A percentile compares a stretch with the other conserved stretches of the same genome.
Conservation (phyloP, 2,329 filamentous ascomycete genomes). For the Curvularia sp. region DNA sequence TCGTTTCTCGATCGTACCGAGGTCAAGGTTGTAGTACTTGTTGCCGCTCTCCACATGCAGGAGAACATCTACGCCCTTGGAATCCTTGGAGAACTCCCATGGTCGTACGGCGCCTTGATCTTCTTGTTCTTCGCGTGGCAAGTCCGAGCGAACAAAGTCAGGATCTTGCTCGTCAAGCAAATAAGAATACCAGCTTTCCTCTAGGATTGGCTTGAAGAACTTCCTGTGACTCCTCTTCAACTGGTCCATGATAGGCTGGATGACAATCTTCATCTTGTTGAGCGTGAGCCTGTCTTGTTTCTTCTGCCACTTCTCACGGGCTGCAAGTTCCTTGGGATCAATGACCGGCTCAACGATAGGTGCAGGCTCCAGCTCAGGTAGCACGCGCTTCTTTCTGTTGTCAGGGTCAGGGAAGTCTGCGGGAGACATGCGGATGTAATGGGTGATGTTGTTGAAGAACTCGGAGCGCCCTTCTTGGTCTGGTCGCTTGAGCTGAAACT, state of each 20-base stretch:
- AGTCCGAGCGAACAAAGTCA: constrained; percentile 65
- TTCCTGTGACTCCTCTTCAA: constrained; percentile 89
- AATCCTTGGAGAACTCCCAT: constrained; percentile 80
- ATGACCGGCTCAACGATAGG: constrained; percentile 64
- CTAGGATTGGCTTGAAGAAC: constrained; percentile 79
- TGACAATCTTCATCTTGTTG: constrained; percentile 84
- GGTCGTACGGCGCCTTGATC: constrained; percentile 68
- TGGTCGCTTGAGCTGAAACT: constrained; percentile 73
- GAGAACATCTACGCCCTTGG: constrained; percentile 77
- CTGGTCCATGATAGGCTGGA: constrained; percentile 97
- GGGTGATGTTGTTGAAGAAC: constrained; percentile 78
- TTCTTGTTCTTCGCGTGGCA: constrained; percentile 61
- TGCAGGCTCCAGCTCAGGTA: constrained; percentile 77
- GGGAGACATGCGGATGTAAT: constrained; percentile 80
- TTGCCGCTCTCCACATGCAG: constrained; percentile 77
- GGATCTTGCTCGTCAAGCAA: constrained; percentile 85
- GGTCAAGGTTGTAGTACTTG: constrained; percentile 94
- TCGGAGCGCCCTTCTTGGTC: constrained; percentile 71
- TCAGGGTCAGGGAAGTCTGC: constrained; percentile 85
- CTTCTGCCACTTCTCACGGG: constrained; percentile 79
- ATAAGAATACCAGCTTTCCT: constrained; percentile 76
- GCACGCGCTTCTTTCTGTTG: constrained; percentile 82
- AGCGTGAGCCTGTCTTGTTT: constrained; percentile 83
- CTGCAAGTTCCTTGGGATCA: constrained; percentile 68
- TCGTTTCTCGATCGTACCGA: constrained; percentile 92